Evolutionary conservation across 2,329 filamentous ascomycete species (phyloP).

Genomic region (Trichoderma koningiopsis): DNA sequence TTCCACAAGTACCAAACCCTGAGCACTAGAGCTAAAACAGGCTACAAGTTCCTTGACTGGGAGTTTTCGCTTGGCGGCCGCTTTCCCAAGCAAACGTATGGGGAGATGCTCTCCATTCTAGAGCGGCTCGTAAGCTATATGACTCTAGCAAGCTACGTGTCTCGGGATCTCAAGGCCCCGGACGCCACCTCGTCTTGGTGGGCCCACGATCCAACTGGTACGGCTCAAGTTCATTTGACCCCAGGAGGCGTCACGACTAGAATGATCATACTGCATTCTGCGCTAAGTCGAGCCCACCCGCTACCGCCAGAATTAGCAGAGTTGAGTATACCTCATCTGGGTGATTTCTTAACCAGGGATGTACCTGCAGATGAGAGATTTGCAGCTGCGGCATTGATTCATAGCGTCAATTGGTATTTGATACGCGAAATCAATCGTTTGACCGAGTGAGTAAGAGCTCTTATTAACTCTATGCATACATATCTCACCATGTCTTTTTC

Average conservation of each 20-base stretch:
- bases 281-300: not conserved
- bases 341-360: not conserved
- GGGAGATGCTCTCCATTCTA: not conserved
- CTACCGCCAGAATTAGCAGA: not conserved
- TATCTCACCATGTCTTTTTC: not conserved
- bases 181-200: not conserved
- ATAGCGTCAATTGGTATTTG: not conserved
- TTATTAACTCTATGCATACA: not conserved
- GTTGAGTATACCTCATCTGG: not conserved
- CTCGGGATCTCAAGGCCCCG: not conserved
- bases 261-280: not conserved
- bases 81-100: not conserved
- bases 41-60: not conserved
- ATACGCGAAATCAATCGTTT: not conserved
- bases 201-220: not conserved
- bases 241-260: not conserved
- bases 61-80: not conserved
- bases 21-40: not conserved
- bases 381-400: not conserved
- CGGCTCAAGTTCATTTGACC: not conserved
- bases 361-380: not conserved
- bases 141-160: not conserved
- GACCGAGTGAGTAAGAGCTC: not conserved
- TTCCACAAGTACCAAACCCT: not conserved
- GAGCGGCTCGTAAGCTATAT: not conserved